These are phyloP conservation scores for Phytophthora citrophthora DNA, from an alignment of 352 stramenopile species.

Conservation along the genomic window DNA sequence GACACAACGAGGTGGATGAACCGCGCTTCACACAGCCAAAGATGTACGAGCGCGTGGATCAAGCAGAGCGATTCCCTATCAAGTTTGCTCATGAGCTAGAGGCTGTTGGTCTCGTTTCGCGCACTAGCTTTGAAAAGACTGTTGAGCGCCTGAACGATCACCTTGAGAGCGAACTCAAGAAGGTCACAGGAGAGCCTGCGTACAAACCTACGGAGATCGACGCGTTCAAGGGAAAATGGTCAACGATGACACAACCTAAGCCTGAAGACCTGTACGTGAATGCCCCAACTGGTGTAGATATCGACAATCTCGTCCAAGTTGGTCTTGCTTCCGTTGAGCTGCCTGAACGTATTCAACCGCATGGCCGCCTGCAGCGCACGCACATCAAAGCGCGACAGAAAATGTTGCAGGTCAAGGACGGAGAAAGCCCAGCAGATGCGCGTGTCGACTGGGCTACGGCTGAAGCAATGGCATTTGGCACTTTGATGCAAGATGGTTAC, in stretches of 20 bases:
- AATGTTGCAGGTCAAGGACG: constrained; percentile 57
- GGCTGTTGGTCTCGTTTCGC: constrained; percentile 56
- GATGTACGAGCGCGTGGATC: constrained; percentile 83
- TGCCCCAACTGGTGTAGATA: constrained; percentile 53
- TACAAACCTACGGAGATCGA: constrained; percentile 76
- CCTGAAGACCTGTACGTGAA: constrained; percentile 63
- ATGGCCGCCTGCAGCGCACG: constrained; percentile 81
- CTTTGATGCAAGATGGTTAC: constrained; percentile 81
- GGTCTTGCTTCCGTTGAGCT: constrained; percentile 71
- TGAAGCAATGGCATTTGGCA: constrained; percentile 89
- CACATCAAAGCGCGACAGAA: constrained; percentile 79
- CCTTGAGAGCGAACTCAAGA: constrained; percentile 67
- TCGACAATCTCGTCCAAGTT: constrained; percentile 65
- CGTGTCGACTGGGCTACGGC: constrained; percentile 90
- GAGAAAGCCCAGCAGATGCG: constrained; percentile 35
- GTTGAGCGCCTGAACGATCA: constrained; percentile 65
- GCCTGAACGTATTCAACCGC: constrained; percentile 56
- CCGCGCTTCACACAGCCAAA: constrained; percentile 89
- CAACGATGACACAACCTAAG: constrained; percentile 53
- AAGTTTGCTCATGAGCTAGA: constrained; percentile 79
- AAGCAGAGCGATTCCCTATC: constrained; percentile 68
- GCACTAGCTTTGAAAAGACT: constrained; percentile 61
- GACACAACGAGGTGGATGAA: constrained; percentile 92
- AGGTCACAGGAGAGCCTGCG: constrained; percentile 44
- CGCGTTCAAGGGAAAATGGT: constrained; percentile 81